Conservation (phyloP, 176 grass and related monocot species). For the Puccinellia tenuiflora region DNA sequence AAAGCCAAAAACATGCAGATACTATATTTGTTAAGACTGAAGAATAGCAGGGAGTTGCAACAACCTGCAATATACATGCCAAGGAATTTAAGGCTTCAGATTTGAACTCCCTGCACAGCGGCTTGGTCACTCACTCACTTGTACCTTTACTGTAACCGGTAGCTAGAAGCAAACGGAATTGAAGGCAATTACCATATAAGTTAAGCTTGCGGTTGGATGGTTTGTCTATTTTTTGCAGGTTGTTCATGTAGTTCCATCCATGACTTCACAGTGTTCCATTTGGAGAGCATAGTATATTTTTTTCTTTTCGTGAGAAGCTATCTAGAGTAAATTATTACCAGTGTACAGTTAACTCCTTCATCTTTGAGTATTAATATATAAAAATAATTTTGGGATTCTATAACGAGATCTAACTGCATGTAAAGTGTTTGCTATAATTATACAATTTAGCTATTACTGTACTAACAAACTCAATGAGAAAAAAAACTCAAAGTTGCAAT, state of each 20-base stretch:
- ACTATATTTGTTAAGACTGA: constrained; percentile 17
- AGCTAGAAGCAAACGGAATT: constrained; percentile 16
- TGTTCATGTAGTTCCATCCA: constrained; percentile 1
- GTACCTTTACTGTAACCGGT: constrained; percentile 28
- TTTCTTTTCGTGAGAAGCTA: background rate
- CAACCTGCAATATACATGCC: constrained; percentile 26
- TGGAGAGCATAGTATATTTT: background rate
- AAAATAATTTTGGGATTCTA: background rate
- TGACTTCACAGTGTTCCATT: background rate
- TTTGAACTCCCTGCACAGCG: constrained; percentile 15
- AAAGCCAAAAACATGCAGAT: constrained; percentile 20
- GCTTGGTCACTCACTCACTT: constrained; percentile 30
- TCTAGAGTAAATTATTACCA: background rate
- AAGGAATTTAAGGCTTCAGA: constrained; percentile 26
- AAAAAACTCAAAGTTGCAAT: background rate
- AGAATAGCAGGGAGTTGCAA: constrained; percentile 42
- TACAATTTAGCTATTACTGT: background rate
- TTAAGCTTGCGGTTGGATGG: background rate
- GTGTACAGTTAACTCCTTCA: background rate
- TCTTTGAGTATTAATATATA: background rate
- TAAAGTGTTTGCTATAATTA: background rate
- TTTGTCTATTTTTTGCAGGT: background rate
- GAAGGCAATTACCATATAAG: constrained; percentile 2
- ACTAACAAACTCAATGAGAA: background rate
- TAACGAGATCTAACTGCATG: background rate